phyloP scores from a whole-genome alignment of 2,329 filamentous ascomycete genomes.

The Fusarium metavorans region DNA sequence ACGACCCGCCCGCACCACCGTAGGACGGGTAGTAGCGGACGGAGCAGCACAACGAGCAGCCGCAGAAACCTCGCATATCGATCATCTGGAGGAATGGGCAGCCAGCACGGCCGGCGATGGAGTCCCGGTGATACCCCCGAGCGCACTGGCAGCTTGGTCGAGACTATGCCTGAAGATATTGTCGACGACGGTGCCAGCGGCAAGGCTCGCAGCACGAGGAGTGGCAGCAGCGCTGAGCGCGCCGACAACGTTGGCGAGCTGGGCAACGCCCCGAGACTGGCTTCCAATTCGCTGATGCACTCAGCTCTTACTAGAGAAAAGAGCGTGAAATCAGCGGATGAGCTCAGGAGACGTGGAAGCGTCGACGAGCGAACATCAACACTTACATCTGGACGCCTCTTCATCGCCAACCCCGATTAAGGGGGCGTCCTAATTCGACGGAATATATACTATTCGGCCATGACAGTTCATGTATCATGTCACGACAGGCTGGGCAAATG shows the following conservation, averaged over 20 bases:
- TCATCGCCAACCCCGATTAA: constrained; percentile 87
- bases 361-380: constrained; percentile 86
- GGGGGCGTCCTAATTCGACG: constrained; percentile 12
- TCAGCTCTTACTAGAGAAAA: constrained; percentile 72
- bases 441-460: constrained; percentile 11
- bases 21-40: constrained; percentile 79
- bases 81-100: constrained; percentile 60
- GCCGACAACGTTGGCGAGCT: constrained; percentile 72
- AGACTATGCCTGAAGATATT: constrained; percentile 51
- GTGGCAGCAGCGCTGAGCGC: constrained; percentile 70
- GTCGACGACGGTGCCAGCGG: constrained; percentile 59
- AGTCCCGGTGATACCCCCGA: constrained; percentile 70
- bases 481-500: constrained; percentile 29
- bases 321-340: constrained; percentile 75
- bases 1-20: constrained; percentile 70
- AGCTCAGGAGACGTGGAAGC: constrained; percentile 80
- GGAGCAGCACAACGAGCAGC: constrained; percentile 73
- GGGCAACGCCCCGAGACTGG: constrained; percentile 61
- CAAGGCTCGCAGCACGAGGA: constrained; percentile 63
- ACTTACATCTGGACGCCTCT: constrained; percentile 78
- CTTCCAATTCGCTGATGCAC: constrained; percentile 69
- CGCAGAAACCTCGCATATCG: constrained; percentile 63
- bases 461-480: constrained; percentile 17
- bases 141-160: constrained; percentile 64
- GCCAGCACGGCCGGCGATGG: constrained; percentile 58